Evolutionary conservation across 2,329 filamentous ascomycete species (phyloP).

Genomic region (Sporothrix pallida): DNA sequence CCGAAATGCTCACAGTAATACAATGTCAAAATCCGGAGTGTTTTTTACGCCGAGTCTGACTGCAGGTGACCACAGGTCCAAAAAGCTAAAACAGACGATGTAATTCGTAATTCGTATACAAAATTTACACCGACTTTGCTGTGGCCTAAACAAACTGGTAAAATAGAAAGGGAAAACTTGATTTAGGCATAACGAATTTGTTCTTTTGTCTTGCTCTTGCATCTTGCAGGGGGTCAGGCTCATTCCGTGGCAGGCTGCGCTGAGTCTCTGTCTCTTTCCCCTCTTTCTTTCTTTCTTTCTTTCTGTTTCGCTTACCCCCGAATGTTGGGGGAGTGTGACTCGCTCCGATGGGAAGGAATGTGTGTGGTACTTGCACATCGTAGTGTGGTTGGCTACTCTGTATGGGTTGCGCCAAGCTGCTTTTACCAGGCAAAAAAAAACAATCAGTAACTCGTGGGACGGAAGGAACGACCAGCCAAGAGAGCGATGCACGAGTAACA

Average conservation of each 20-base stretch:
- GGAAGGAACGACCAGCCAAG: not conserved
- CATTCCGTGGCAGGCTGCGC: not conserved
- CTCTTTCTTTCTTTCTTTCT: not conserved
- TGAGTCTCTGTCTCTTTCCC: not conserved
- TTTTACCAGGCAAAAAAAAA: too few species aligned
- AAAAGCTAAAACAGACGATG: not conserved
- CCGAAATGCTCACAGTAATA: not conserved
- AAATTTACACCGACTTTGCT: too few species aligned
- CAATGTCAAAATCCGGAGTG: not conserved
- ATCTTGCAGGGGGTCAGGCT: not conserved
- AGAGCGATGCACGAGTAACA: too few species aligned
- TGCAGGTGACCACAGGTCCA: not conserved
- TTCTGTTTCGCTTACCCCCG: not conserved
- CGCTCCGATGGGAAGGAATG: conserved; percentile 1
- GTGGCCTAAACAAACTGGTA: too few species aligned
- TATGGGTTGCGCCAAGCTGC: too few species aligned
- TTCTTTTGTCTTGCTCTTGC: too few species aligned
- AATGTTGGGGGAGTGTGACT: conserved; percentile 2
- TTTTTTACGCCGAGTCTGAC: conserved; percentile 15
- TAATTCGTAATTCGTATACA: not conserved
- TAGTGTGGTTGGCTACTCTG: not conserved
- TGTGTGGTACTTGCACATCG: not conserved
- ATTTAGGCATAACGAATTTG: too few species aligned
- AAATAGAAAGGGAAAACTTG: too few species aligned
- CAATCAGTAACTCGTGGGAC: not conserved